phyloP scores from a whole-genome alignment of 768 basidiomycete genomes.

The Collybia nuda region DNA sequence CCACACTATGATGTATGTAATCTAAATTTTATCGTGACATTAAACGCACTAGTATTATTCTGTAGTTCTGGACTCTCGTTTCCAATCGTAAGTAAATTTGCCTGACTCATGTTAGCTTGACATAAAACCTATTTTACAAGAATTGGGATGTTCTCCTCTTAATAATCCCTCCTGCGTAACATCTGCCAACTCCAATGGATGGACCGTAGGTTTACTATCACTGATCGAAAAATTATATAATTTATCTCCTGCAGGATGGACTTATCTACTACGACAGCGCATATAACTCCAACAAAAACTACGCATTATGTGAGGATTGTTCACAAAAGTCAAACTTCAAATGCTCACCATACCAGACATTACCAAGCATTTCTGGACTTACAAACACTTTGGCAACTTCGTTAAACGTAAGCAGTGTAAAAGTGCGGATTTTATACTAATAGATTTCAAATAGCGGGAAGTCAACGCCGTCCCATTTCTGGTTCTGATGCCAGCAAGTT shows the following conservation, averaged over 20 bases:
- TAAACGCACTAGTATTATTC: background rate
- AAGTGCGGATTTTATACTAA: background rate
- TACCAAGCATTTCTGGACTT: constrained; percentile 38
- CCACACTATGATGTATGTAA: constrained; percentile 35
- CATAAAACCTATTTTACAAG: constrained; percentile 15
- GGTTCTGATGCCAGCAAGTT: constrained; percentile 29
- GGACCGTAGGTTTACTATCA: constrained; percentile 28
- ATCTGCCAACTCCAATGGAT: constrained; percentile 36
- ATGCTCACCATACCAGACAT: constrained; percentile 20
- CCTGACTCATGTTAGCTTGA: background rate
- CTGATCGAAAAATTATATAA: background rate
- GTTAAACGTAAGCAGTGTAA: constrained; percentile 29
- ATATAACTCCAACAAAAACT: constrained; percentile 36
- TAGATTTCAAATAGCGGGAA: constrained; percentile 24
- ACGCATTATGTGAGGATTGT: constrained; percentile 27
- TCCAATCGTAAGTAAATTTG: constrained; percentile 25
- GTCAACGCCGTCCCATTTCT: constrained; percentile 30
- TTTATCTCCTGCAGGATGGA: constrained; percentile 22
- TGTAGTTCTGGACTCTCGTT: constrained; percentile 38
- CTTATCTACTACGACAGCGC: constrained; percentile 41
- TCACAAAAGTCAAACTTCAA: background rate
- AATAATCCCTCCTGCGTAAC: constrained; percentile 32
- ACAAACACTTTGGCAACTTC: constrained; percentile 40
- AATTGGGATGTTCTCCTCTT: constrained; percentile 36
- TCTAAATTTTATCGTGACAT: background rate